Evolutionary conservation across 805 yeast genomes (phyloP).

Genomic region (Candida pseudofarinosa): DNA sequence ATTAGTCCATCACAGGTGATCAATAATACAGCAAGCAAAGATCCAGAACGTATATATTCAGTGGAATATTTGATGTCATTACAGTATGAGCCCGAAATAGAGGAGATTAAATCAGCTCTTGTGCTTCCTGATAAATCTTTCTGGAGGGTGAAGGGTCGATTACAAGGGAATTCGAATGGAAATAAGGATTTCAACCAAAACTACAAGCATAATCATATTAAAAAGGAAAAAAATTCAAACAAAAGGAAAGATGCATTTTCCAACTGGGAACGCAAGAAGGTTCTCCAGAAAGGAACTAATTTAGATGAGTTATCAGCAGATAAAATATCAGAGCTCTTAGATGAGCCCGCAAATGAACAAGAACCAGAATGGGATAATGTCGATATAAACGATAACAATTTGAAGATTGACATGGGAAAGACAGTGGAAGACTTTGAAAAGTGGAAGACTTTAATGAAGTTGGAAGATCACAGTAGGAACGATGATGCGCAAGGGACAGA

Average conservation of each 20-base stretch:
- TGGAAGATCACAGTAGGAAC: slow-evolving; percentile 45
- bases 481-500: slow-evolving; percentile 30
- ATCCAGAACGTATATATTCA: slow-evolving; percentile 16
- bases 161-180: slow-evolving; percentile 6
- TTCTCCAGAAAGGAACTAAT: slow-evolving; percentile 17
- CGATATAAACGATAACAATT: slow-evolving; percentile 18
- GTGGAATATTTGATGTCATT: slow-evolving; percentile 27
- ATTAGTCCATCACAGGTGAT: neutral
- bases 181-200: slow-evolving; percentile 5
- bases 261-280: slow-evolving; percentile 29
- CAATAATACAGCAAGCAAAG: neutral
- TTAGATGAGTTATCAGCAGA: slow-evolving; percentile 29
- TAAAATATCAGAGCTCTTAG: slow-evolving; percentile 32
- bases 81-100: slow-evolving; percentile 32
- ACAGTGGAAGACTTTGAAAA: slow-evolving; percentile 56
- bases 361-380: slow-evolving; percentile 40
- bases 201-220: slow-evolving; percentile 9
- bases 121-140: slow-evolving; percentile 46
- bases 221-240: slow-evolving; percentile 14
- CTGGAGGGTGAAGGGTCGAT: slow-evolving; percentile 39
- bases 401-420: slow-evolving; percentile 40
- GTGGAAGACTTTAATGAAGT: slow-evolving; percentile 53
- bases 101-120: slow-evolving; percentile 23
- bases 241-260: slow-evolving; percentile 15
- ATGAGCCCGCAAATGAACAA: slow-evolving; percentile 31